Evolutionary conservation across 805 yeast genomes (phyloP).

Genomic region (Cyberlindnera misumaiensis): DNA sequence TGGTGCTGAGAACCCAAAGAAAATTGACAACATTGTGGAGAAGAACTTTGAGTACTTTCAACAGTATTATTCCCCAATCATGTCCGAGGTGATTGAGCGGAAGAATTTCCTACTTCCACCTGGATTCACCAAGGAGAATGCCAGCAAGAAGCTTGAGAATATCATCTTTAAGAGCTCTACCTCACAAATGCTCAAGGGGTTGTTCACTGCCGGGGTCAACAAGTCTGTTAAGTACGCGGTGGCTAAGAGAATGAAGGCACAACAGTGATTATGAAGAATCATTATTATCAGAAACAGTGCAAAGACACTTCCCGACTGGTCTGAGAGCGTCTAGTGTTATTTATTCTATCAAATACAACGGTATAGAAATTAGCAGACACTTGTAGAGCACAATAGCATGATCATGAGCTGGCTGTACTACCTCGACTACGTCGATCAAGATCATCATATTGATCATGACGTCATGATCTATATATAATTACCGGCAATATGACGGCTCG

Average conservation of each 20-base stretch:
- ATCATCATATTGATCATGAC: too few relatives aligned
- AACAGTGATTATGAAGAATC: not conserved
- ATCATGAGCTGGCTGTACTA: too few relatives aligned
- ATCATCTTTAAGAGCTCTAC: constrained; percentile 67
- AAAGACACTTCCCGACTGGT: not conserved
- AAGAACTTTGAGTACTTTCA: constrained; percentile 70
- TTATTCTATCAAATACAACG: too few relatives aligned
- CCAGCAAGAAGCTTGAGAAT: constrained; percentile 32
- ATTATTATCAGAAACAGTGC: too few relatives aligned
- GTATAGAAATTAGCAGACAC: too few relatives aligned
- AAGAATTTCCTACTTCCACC: constrained; percentile 29
- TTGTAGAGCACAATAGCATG: too few relatives aligned
- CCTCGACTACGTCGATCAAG: too few relatives aligned
- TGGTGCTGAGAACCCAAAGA: constrained; percentile 89
- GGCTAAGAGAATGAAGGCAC: constrained; percentile 51
- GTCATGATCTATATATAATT: too few relatives aligned
- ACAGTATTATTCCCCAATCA: constrained; percentile 61
- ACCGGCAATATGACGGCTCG: too few relatives aligned
- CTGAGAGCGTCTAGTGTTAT: too few relatives aligned
- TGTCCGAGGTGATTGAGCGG: constrained; percentile 29
- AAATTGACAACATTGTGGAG: constrained; percentile 75
- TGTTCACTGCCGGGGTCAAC: constrained; percentile 76
- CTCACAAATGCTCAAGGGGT: constrained; percentile 74
- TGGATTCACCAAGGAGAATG: constrained; percentile 32
- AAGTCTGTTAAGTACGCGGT: constrained; percentile 69